Evolutionary conservation across 345 rosid species (phyloP).

Genomic region (Eucalyptus rudis): DNA sequence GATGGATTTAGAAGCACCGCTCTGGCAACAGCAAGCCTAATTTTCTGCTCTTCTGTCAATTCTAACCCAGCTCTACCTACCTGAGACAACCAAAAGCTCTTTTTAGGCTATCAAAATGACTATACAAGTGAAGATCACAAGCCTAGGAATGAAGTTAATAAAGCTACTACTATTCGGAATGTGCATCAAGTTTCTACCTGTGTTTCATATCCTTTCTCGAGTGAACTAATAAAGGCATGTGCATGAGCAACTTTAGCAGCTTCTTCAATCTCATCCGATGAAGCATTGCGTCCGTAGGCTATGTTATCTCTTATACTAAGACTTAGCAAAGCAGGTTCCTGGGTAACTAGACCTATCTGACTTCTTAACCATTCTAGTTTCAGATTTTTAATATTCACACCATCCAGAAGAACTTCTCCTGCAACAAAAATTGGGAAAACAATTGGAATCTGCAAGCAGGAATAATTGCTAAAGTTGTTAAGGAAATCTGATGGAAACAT

Average conservation of each 20-base stretch:
- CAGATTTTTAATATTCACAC: conserved; percentile 87
- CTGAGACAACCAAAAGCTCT: conserved; percentile 24
- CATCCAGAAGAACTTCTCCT: conserved; percentile 99
- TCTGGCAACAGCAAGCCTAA: conserved; percentile 92
- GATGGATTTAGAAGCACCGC: conserved; percentile 88
- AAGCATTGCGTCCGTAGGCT: conserved; percentile 78
- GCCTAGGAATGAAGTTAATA: not conserved
- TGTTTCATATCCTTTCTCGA: conserved; percentile 82
- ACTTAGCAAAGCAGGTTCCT: conserved; percentile 94
- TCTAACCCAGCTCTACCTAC: conserved; percentile 85
- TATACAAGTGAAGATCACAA: not conserved
- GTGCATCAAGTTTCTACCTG: conserved; percentile 29
- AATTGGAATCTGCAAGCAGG: not conserved
- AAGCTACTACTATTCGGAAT: not conserved
- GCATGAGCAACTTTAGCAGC: conserved; percentile 98
- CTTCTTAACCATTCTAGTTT: conserved; percentile 89
- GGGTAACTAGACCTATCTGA: conserved; percentile 95
- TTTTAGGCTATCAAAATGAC: not conserved
- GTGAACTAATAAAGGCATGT: conserved; percentile 86
- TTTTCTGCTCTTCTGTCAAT: conserved; percentile 92
- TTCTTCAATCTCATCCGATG: conserved; percentile 82
- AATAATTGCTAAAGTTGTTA: not conserved
- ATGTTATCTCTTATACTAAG: conserved; percentile 84
- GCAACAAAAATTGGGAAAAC: conserved; percentile 15
- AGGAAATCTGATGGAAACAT: not conserved